Percentiles rank a stretch among this genome's conserved stretches.
Evolutionary conservation across 1,284 basidiomycete genomes (phyloP).

Genomic region (Schizopora paradoxa): DNA sequence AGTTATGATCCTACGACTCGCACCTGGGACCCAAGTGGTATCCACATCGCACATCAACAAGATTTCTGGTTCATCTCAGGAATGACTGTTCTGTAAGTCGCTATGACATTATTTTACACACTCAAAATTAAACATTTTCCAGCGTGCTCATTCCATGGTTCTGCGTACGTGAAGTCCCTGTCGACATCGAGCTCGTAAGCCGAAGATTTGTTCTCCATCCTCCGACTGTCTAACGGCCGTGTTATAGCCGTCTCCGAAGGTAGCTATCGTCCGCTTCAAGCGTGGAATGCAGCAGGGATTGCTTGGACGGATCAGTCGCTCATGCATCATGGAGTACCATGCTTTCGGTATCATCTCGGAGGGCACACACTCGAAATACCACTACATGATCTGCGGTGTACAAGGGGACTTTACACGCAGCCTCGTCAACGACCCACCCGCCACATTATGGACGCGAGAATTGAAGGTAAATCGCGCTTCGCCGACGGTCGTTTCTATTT

Average conservation of each 20-base stretch:
- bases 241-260: conserved; percentile 52
- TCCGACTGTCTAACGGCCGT: conserved; percentile 12
- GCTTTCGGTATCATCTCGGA: conserved; percentile 61
- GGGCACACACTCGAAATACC: conserved; percentile 61
- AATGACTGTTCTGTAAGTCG: conserved; percentile 66
- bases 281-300: conserved; percentile 63
- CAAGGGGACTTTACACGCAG: conserved; percentile 73
- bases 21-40: conserved; percentile 50
- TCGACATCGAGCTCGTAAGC: conserved; percentile 70
- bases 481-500: neutral
- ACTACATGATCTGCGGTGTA: conserved; percentile 74
- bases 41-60: conserved; percentile 56
- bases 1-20: conserved; percentile 47
- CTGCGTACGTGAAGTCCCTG: conserved; percentile 64
- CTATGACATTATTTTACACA: neutral
- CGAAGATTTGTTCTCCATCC: neutral
- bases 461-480: conserved; percentile 46
- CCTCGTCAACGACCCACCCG: conserved; percentile 63
- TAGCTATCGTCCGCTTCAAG: conserved; percentile 52
- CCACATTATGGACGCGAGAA: conserved; percentile 65
- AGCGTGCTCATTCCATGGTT: conserved; percentile 73
- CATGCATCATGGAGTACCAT: conserved; percentile 56
- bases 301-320: conserved; percentile 50
- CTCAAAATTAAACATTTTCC: conserved; percentile 3
- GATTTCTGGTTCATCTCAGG: conserved; percentile 70